Conservation (phyloP, 306 rosid species). For the Hippophae rhamnoides region DNA sequence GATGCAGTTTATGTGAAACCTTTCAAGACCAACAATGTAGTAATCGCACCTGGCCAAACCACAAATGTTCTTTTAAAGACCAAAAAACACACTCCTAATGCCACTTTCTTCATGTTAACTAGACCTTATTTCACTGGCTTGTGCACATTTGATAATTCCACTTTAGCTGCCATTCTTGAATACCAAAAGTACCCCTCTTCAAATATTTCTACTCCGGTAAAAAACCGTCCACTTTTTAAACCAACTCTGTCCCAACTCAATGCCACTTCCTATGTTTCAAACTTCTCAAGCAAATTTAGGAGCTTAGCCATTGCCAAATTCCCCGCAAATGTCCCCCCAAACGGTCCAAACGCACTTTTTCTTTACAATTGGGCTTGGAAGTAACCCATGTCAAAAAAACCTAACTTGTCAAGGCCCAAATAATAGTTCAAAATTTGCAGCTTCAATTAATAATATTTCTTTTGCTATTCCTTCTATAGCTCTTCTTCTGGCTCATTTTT, state of each 20-base stretch:
- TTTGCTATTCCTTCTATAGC: constrained; percentile 48
- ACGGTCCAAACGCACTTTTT: constrained; percentile 37
- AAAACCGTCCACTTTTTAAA: constrained; percentile 20
- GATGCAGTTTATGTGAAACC: constrained; percentile 63
- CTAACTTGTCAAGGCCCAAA: constrained; percentile 68
- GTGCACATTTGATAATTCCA: constrained; percentile 68
- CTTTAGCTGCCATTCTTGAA: constrained; percentile 54
- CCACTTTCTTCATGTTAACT: constrained; percentile 55
- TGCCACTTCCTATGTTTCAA: constrained; percentile 44
- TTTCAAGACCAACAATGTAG: constrained; percentile 28
- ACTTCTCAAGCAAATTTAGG: constrained; percentile 31
- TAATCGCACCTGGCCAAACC: constrained; percentile 62
- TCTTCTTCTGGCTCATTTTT: constrained; percentile 53
- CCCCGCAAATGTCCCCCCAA: constrained; percentile 60
- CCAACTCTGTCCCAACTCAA: constrained; percentile 43
- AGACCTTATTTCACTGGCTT: constrained; percentile 59
- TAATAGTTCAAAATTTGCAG: constrained; percentile 50
- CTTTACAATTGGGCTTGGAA: constrained; percentile 58
- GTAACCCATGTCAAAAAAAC: constrained; percentile 52
- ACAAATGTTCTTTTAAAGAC: constrained; percentile 47
- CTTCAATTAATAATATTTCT: constrained; percentile 48
- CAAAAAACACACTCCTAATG: constrained; percentile 32
- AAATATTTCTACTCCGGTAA: not conserved
- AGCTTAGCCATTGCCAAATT: constrained; percentile 41
- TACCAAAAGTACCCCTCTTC: constrained; percentile 28